These are phyloP conservation scores for Blumeria graminis DNA, from an alignment of 2,329 filamentous ascomycete genomes.

Conservation along the genomic window DNA sequence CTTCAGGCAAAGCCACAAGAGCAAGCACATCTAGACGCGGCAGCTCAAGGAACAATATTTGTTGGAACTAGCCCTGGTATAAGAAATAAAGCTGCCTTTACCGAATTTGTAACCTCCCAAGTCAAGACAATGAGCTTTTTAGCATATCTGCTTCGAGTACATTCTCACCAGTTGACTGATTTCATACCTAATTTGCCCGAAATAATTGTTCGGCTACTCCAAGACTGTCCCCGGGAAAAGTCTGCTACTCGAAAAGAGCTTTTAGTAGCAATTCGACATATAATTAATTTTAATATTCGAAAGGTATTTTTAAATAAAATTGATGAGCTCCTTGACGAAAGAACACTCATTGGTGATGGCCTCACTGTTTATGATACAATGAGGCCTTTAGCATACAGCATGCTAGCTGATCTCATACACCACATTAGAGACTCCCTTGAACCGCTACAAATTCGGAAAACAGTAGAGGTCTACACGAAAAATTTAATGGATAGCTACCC, in stretches of 20 bases:
- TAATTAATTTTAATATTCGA: constrained; percentile 96
- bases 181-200: constrained; percentile 68
- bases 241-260: constrained; percentile 85
- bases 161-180: constrained; percentile 65
- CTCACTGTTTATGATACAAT: constrained; percentile 93
- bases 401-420: constrained; percentile 94
- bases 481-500: constrained; percentile 91
- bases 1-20: constrained; percentile 84
- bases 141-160: constrained; percentile 74
- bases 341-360: constrained; percentile 83
- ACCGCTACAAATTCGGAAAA: constrained; percentile 79
- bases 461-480: constrained; percentile 89
- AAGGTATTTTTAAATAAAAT: constrained; percentile 90
- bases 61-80: constrained; percentile 85
- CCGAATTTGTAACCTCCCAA: constrained; percentile 91
- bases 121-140: constrained; percentile 99
- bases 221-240: constrained; percentile 87
- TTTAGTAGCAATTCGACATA: constrained; percentile 85
- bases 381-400: constrained; percentile 86
- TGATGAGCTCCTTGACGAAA: constrained; percentile 80
- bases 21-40: constrained; percentile 70
- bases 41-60: constrained; percentile 56
- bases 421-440: constrained; percentile 78
- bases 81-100: constrained; percentile 80
- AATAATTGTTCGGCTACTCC: constrained; percentile 72